phyloP scores from a whole-genome alignment of 768 basidiomycete species.

The Dendrothele bispora region DNA sequence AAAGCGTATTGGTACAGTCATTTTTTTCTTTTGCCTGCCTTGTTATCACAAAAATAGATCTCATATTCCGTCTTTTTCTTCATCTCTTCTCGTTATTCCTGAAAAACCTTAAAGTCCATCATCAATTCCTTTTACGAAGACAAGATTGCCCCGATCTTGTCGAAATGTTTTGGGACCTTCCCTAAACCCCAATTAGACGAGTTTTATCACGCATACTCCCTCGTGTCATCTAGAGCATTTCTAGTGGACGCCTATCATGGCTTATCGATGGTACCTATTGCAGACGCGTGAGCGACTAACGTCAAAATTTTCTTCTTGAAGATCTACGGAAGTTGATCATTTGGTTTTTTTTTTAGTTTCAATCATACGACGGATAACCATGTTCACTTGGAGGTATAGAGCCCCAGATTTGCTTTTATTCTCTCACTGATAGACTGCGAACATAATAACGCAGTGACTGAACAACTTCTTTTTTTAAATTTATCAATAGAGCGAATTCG shows the following conservation, averaged over 20 bases:
- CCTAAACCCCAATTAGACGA: conserved; percentile 29
- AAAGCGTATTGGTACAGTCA: no score
- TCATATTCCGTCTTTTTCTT: no score
- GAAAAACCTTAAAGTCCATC: no score
- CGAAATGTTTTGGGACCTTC: neutral
- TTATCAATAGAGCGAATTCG: conserved; percentile 59
- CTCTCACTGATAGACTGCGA: neutral
- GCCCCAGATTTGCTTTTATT: neutral
- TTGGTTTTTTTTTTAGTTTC: conserved; percentile 46
- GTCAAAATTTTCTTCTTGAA: neutral
- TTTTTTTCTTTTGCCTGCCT: no score
- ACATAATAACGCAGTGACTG: no score
- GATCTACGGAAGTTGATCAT: conserved; percentile 35
- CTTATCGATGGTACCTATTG: conserved; percentile 81
- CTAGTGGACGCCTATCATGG: conserved; percentile 80
- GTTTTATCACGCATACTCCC: conserved; percentile 53
- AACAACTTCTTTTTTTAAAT: no score
- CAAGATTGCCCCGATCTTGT: no score
- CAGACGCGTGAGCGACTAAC: conserved; percentile 62
- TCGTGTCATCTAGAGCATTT: conserved; percentile 84
- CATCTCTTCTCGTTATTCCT: neutral
- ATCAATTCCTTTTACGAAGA: no score
- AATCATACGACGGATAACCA: conserved; percentile 71
- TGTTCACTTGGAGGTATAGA: conserved; percentile 69
- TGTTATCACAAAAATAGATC: no score